Base-by-base conservation (phyloP, 495 filamentous ascomycete species). In the Annulohypoxylon nitens region DNA sequence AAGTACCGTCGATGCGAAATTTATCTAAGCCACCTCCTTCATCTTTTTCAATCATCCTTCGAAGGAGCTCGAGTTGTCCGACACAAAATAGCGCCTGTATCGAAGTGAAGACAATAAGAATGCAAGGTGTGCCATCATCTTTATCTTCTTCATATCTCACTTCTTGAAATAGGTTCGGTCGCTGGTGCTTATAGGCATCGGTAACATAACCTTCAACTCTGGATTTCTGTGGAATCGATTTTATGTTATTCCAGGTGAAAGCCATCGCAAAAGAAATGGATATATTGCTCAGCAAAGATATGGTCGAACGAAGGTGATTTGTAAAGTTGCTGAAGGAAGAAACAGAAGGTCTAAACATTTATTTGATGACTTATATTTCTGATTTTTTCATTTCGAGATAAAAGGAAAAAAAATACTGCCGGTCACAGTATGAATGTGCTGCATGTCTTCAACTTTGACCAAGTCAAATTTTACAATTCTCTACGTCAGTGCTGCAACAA, bases 1-100 rank as follows among this genome's bases (percentile, higher is more conserved):
- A 54, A 55, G 34, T 37, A 61, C 65, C 59, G 34, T 73, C 70
- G 16, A 73, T 64, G 16, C 70, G 70, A 43, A 73, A 73, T 2
- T 51, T 43, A 0, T 64, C 59, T 0, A 73, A 51, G 0, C 50
- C 45, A 11, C 3, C 7, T 36, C 14, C 43, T 1, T 12, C 16
- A 39, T 73, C 64, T n/a, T 18, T 57, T 37, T 64, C 47, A 18
- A 73, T 69, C 0, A 50, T 61, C 1, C 36, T 23, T n/a, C 26
- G 68, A 16, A 51, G 18, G 14, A 6, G 3, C 14, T 45, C 37
- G 12, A 73, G 47, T 14, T 69, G 20, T 20, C 9, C 23, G 0
- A 12, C 7, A 12, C 8, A 39, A 10, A 26, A 18, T 12, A 64
- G 33, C 10, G 36, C 18, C n/a, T 18, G 18, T 0, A 7, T 0